phyloP scores from a whole-genome alignment of 345 rosid species.

The Conringia planisiliqua region DNA sequence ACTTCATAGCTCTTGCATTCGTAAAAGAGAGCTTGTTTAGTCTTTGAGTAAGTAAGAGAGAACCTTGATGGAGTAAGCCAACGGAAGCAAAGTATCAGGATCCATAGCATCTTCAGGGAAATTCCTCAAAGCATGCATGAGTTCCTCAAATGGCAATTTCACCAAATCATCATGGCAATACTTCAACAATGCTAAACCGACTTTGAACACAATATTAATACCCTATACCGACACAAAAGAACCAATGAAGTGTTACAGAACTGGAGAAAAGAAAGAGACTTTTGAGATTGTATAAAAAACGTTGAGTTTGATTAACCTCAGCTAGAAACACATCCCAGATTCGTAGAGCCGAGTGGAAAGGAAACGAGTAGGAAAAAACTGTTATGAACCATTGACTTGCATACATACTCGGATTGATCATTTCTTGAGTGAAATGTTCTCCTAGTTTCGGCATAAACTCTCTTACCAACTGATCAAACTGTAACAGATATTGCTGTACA shows the following conservation, averaged over 20 bases:
- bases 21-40: background rate
- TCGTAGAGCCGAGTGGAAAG: conserved; percentile 88
- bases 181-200: conserved; percentile 86
- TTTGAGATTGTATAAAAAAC: background rate
- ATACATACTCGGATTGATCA: conserved; percentile 99
- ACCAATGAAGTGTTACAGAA: background rate
- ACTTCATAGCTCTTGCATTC: background rate
- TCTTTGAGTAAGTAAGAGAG: conserved; percentile 1
- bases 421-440: conserved; percentile 78
- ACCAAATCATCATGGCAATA: conserved; percentile 94
- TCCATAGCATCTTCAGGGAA: conserved; percentile 92
- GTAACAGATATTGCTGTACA: conserved; percentile 83
- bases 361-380: conserved; percentile 90
- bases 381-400: conserved; percentile 99
- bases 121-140: conserved; percentile 83
- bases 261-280: background rate
- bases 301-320: conserved; percentile 53
- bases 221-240: conserved; percentile 45
- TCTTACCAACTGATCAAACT: conserved; percentile 69
- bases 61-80: conserved; percentile 94
- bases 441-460: conserved; percentile 90
- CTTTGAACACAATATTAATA: conserved; percentile 89
- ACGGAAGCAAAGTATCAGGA: conserved; percentile 81
- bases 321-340: conserved; percentile 95
- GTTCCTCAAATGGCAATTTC: conserved; percentile 87